Evolutionary conservation across 345 rosid species (phyloP), one percentile per base, ranked within the genome.

Genomic region (Brassica cretica): DNA sequence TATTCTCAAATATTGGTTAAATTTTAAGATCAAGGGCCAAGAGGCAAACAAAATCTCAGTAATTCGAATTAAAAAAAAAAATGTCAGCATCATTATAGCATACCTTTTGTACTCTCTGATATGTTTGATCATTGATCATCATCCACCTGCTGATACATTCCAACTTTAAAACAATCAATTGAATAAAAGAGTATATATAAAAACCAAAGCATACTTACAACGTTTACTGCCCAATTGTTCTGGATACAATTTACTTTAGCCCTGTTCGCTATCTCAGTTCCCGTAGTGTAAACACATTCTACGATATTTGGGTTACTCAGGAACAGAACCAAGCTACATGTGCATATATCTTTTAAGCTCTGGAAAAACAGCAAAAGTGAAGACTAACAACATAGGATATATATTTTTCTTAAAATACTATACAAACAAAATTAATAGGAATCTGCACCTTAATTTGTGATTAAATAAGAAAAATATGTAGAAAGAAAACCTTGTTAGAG

Each of bases 101-200:
- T 79, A 91, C 99, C 99, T 90, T 90, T 90, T 46, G 72, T 74
- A 80, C 66, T 80, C 53, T 84, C 89, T 58, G 68, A 44, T 44
- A 76, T 25, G 84, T 71, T 18, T 73, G 83, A 71, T 81, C 15
- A 12, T 12, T 44, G 53, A 73, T 77, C 87, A 44, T 44, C n/a
- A 73, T 87, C 91, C 30, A 77, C 87, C 98, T 93, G 84, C 65
- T 75, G 60, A 71, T 67, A 44, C 64, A 68, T 72, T 16, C 68
- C n/a, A 32, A 30, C 76, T 53, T 70, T 56, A 61, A 56, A 69
- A 74, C 6, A 33, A 73, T 16, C 10, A 21, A 63, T 64, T 19
- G 24, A 53, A 46, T 5, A 79, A 59, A 59, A 24, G 25, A 10
- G 7, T 59, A 3, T 8, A 8, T 39, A 39, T 10, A 11, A 41